phyloP scores from a whole-genome alignment of 208 protist genomes.

The Crithidia bombi region DNA sequence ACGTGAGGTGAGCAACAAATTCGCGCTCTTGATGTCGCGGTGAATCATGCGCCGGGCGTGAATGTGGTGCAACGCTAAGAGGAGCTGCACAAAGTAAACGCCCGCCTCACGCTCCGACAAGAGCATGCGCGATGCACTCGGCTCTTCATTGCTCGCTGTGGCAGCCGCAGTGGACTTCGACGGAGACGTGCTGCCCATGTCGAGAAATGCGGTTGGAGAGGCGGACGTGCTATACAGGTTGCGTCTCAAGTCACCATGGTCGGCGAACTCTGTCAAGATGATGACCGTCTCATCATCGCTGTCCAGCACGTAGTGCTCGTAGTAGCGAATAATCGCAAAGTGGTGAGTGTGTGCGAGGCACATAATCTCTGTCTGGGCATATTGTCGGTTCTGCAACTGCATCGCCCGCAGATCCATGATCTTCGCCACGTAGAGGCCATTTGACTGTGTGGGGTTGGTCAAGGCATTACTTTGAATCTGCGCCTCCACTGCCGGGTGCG shows the following conservation, averaged over 20 bases:
- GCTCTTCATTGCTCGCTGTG: neutral
- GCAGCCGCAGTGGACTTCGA: neutral
- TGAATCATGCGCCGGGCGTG: conserved; percentile 92
- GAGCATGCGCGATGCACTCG: conserved; percentile 24
- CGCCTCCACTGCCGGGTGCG: conserved; percentile 32
- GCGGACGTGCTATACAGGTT: conserved; percentile 51
- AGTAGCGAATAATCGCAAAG: conserved; percentile 85
- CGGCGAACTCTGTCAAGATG: conserved; percentile 91
- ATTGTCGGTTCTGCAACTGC: conserved; percentile 62
- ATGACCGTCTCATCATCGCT: conserved; percentile 76
- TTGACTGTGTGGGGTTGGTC: conserved; percentile 39
- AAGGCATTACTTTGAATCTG: conserved; percentile 37
- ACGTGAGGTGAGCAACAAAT: conserved; percentile 85
- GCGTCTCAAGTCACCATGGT: conserved; percentile 82
- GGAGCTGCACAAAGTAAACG: conserved; percentile 80
- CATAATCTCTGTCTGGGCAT: conserved; percentile 87
- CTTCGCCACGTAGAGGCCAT: conserved; percentile 80
- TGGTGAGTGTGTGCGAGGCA: conserved; percentile 84
- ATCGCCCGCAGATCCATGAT: conserved; percentile 82
- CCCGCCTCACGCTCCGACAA: conserved; percentile 78
- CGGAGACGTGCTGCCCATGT: neutral
- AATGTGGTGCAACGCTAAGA: conserved; percentile 87
- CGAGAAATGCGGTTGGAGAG: conserved; percentile 10
- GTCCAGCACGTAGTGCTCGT: conserved; percentile 82
- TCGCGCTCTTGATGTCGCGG: conserved; percentile 91